These are phyloP conservation scores for Planoprotostelium fungivorum DNA, from an alignment of 78 protist genomes.

Conservation along the genomic window DNA sequence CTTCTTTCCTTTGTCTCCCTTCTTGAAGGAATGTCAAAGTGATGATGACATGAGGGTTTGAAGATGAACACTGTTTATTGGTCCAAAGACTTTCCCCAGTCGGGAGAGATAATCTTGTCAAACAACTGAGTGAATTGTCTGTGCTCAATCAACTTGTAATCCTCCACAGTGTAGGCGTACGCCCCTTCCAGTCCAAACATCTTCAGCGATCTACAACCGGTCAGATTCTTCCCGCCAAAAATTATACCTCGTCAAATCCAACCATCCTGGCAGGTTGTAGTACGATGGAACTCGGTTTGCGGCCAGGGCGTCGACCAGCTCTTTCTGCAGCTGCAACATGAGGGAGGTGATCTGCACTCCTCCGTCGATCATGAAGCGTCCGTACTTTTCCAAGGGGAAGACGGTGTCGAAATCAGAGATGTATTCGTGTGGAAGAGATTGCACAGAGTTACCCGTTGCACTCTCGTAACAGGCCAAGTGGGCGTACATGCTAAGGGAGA, in stretches of 20 bases:
- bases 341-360: not conserved
- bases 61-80: too few relatives aligned
- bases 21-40: too few relatives aligned
- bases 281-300: not conserved
- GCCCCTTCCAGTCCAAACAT: not conserved
- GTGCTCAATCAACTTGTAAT: not conserved
- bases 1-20: too few relatives aligned
- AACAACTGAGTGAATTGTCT: not conserved
- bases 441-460: not conserved
- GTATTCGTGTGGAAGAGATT: not conserved
- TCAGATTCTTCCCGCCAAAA: too few relatives aligned
- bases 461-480: not conserved
- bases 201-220: not conserved
- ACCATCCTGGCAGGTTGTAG: not conserved
- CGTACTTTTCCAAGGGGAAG: not conserved
- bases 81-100: too few relatives aligned
- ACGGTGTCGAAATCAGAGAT: not conserved
- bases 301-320: not conserved
- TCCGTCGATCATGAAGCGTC: not conserved
- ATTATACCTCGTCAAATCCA: not conserved
- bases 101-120: not conserved
- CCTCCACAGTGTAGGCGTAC: not conserved
- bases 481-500: not conserved
- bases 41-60: too few relatives aligned
- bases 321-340: not conserved